Conservation (phyloP, 2,329 filamentous ascomycete genomes). For the Penicillium sp. region DNA sequence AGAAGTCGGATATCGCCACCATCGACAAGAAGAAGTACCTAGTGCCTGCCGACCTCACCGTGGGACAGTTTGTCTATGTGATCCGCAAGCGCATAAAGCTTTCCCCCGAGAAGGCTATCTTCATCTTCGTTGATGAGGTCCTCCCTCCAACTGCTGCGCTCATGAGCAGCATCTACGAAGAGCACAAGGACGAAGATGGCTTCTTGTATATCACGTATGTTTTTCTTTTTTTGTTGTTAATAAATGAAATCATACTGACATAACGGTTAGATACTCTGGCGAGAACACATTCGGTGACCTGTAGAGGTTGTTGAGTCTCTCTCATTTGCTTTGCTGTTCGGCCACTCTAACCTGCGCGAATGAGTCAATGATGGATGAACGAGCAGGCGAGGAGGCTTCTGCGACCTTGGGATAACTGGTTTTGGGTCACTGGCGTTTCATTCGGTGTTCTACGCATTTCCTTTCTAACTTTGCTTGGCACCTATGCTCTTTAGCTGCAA, state of each 20-base stretch:
- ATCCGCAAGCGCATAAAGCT: constrained; percentile 99
- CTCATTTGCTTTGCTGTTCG: constrained; percentile 14
- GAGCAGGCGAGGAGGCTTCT: constrained; percentile 9
- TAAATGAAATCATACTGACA: constrained; percentile 25
- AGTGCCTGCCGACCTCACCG: constrained; percentile 93
- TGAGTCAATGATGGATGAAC: constrained; percentile 3
- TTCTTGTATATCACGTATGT: constrained; percentile 96
- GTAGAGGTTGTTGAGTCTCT: constrained; percentile 18
- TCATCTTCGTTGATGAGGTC: constrained; percentile 99
- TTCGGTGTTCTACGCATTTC: constrained; percentile 25
- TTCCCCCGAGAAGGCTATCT: constrained; percentile 98
- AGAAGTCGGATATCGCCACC: constrained; percentile 98
- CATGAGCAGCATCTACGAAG: constrained; percentile 99
- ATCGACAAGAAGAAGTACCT: constrained; percentile 99
- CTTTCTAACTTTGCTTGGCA: constrained; percentile 17
- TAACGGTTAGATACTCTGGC: constrained; percentile 72
- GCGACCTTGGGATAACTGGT: constrained; percentile 13
- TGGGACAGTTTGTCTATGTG: constrained; percentile 99
- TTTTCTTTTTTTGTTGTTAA: background rate
- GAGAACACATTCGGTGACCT: constrained; percentile 90
- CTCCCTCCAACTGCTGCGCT: constrained; percentile 93
- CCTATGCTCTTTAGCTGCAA: constrained; percentile 18
- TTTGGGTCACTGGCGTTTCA: constrained; percentile 24
- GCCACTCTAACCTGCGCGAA: background rate
- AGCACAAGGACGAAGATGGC: constrained; percentile 87